Evolutionary conservation across 768 basidiomycete species (phyloP).

Genomic region (Leucocoprinus sp.): DNA sequence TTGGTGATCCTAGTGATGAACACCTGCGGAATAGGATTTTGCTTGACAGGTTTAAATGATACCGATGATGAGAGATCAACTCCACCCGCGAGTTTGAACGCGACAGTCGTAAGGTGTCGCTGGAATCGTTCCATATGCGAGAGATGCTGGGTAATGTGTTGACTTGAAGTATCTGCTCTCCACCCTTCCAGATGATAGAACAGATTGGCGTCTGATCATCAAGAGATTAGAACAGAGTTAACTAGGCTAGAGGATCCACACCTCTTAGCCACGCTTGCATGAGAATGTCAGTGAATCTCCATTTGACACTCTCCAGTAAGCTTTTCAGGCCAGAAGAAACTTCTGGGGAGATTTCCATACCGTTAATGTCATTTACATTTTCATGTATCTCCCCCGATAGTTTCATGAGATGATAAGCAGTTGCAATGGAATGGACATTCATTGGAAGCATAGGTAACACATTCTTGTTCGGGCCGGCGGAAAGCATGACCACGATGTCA

Average conservation of each 20-base stretch:
- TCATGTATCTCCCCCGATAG: constrained; percentile 84
- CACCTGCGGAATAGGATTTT: constrained; percentile 51
- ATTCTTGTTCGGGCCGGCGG: constrained; percentile 32
- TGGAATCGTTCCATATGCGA: constrained; percentile 77
- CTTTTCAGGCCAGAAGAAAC: constrained; percentile 57
- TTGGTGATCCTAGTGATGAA: constrained; percentile 71
- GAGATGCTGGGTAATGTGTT: constrained; percentile 67
- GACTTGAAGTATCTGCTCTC: constrained; percentile 52
- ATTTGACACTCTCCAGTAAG: constrained; percentile 73
- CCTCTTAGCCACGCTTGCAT: constrained; percentile 78
- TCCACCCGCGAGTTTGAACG: constrained; percentile 77
- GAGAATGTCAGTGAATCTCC: constrained; percentile 83
- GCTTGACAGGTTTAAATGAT: constrained; percentile 45
- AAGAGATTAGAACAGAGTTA: not conserved
- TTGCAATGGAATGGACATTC: constrained; percentile 76
- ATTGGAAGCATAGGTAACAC: constrained; percentile 54
- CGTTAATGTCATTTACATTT: constrained; percentile 69
- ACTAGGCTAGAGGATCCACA: constrained; percentile 22
- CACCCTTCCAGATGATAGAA: constrained; percentile 88
- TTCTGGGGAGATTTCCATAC: constrained; percentile 77
- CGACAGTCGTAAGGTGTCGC: constrained; percentile 62
- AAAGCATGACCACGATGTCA: constrained; percentile 58
- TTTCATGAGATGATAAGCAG: constrained; percentile 70
- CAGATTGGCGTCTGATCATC: constrained; percentile 59
- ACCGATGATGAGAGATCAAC: constrained; percentile 43